A percentile compares a stretch with the other conserved stretches of the same genome.
Evolutionary conservation across 345 rosid species (phyloP).

Genomic region (Erodium maritimum): DNA sequence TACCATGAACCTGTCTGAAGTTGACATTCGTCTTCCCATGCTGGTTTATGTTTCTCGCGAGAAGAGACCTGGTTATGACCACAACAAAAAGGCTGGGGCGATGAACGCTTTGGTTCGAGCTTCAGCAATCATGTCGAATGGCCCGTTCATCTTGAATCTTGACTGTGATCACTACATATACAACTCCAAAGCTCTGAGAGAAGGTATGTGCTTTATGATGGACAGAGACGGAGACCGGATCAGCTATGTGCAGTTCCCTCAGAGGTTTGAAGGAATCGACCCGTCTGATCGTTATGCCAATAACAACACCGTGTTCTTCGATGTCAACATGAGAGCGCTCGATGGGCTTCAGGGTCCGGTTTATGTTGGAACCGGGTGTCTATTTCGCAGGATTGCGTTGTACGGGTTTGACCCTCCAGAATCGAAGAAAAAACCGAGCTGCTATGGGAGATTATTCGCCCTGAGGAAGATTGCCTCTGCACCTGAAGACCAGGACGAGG

Average conservation of each 20-base stretch:
- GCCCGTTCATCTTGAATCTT: constrained; percentile 75
- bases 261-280: constrained; percentile 80
- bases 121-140: constrained; percentile 81
- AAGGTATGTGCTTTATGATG: constrained; percentile 92
- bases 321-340: constrained; percentile 65
- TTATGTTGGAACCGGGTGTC: constrained; percentile 84
- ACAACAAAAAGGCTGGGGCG: constrained; percentile 92
- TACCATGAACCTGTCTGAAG: constrained; percentile 40
- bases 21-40: constrained; percentile 74
- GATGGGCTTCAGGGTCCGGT: constrained; percentile 88
- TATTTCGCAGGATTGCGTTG: constrained; percentile 68
- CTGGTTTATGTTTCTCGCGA: constrained; percentile 73
- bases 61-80: constrained; percentile 81
- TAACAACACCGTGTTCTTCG: constrained; percentile 75
- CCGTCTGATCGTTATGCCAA: constrained; percentile 81
- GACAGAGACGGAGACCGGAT: constrained; percentile 50
- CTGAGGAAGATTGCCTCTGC: no score
- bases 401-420: constrained; percentile 66
- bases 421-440: no score
- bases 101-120: constrained; percentile 82
- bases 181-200: constrained; percentile 59
- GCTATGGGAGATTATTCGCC: no score
- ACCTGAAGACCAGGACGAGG: no score
- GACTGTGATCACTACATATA: constrained; percentile 77
- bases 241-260: constrained; percentile 74